These are phyloP conservation scores for Boletus reticuloceps DNA, from an alignment of 768 basidiomycete genomes.

Conservation along the genomic window DNA sequence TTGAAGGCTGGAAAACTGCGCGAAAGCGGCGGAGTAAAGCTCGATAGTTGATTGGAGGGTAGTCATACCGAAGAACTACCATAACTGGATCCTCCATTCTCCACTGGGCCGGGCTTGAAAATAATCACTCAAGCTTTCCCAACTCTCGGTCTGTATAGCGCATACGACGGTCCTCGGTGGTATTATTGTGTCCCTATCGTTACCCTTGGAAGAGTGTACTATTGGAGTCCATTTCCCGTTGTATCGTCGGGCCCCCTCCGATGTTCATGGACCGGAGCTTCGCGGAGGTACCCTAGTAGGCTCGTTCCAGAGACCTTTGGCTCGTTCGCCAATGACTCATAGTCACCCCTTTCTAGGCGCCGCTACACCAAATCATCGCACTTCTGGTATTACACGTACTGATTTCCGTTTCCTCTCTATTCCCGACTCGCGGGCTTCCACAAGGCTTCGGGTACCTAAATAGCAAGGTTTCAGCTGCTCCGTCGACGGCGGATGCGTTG, in stretches of 20 bases:
- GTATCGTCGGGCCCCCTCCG: neutral
- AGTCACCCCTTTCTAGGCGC: conserved; percentile 1
- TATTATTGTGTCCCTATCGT: conserved; percentile 3
- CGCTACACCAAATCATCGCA: neutral
- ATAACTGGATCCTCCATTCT: conserved; percentile 5
- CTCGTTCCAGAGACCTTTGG: neutral
- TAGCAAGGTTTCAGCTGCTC: conserved; percentile 7
- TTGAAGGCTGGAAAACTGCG: conserved; percentile 52
- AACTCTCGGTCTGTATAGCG: neutral
- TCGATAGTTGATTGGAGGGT: conserved; percentile 5
- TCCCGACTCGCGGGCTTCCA: conserved; percentile 15
- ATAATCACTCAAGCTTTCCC: neutral
- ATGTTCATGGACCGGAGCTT: neutral
- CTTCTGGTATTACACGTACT: conserved; percentile 4
- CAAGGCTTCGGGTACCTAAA: conserved; percentile 10
- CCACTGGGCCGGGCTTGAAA: neutral
- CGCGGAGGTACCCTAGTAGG: neutral
- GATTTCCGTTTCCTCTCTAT: conserved; percentile 18
- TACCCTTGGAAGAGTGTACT: neutral
- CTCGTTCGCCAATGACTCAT: conserved; percentile 1
- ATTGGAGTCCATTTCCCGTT: neutral
- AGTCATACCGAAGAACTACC: conserved; percentile 5
- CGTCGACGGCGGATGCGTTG: conserved; percentile 28
- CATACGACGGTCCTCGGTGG: conserved; percentile 3
- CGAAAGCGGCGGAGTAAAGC: conserved; percentile 10